Base-by-base conservation (phyloP, 768 basidiomycete genomes). In the Phaeotremella skinneri region DNA sequence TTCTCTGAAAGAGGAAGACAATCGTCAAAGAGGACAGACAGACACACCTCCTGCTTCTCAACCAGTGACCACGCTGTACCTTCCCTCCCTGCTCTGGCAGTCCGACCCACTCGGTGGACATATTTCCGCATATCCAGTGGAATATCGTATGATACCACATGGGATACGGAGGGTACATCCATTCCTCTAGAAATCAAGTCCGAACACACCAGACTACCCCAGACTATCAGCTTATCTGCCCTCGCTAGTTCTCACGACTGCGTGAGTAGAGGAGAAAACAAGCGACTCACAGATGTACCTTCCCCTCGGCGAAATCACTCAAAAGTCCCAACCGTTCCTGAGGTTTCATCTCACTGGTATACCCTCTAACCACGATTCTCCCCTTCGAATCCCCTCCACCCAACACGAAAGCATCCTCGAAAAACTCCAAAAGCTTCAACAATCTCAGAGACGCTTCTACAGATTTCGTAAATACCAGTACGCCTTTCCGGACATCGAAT, bases 111-210 rank as follows among this genome's bases (percentile, higher is more conserved):
- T 53, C 96, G 87, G 76, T 99, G 96, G 11, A 99, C 90, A 71
- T 99, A 99, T 76, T 98, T 98, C 51, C 91, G 84, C 84, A 97
- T 92, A 75, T 98, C 96, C n/a, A 96, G 83, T 7, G 96, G 93
- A 1, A 85, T 86, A 73, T 99, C 96, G 75, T 99, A 98, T 70
- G 87, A 92, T 48, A 99, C 84, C 29, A 99, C 94, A 76, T 96
- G 89, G 2, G 86, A 84, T 31, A 98, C 90, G 63, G 90, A 85
- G 58, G 86, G 88, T 57, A 99, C 89, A 70, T 98, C 94, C 59
- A 97, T 91, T 11, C 96, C 96, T 57, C 96, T 86, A 2, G 94
- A 90, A 58, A 98, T 89, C 9, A 99, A 81, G 78, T 98, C 96
- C 2, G 94, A 97, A 74, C 91, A 96, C n/a, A 99, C 83, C 20